A percentile compares a stretch with the other conserved stretches of the same genome.
Conservation (phyloP, 2,329 filamentous ascomycete genomes). For the Blastomyces emzantsi region DNA sequence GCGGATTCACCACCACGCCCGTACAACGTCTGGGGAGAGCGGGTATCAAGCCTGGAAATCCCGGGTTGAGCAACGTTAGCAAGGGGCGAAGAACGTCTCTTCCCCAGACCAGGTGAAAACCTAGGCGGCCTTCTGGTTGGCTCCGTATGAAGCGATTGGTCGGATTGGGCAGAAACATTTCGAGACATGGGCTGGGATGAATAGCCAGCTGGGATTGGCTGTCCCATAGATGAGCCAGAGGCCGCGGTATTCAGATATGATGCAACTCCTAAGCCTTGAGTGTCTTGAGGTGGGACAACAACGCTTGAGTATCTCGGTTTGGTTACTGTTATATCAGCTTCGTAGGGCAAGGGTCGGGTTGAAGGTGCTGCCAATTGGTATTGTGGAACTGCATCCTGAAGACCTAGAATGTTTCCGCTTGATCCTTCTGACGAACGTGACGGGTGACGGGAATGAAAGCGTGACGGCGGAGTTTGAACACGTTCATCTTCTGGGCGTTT, state of each 20-base stretch:
- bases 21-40: conserved; percentile 10
- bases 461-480: conserved; percentile 22
- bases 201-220: conserved; percentile 19
- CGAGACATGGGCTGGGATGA: conserved; percentile 25
- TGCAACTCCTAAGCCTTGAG: conserved; percentile 6
- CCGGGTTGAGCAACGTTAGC: neutral
- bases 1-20: conserved; percentile 11
- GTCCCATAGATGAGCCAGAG: conserved; percentile 1
- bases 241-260: conserved; percentile 7
- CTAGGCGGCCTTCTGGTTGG: conserved; percentile 14
- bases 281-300: conserved; percentile 1
- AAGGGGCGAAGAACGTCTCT: conserved; percentile 2
- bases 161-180: conserved; percentile 22
- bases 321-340: conserved; percentile 28
- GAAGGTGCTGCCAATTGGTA: conserved; percentile 10
- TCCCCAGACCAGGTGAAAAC: conserved; percentile 9
- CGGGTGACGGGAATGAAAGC: conserved; percentile 20
- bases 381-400: conserved; percentile 3
- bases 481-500: conserved; percentile 20
- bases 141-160: conserved; percentile 20
- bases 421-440: conserved; percentile 13
- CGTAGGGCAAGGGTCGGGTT: conserved; percentile 24
- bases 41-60: neutral
- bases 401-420: neutral
- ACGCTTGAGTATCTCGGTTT: conserved; percentile 14